Evolutionary conservation across 108 stramenopile species (phyloP).

Genomic region (Ochromonas danica): DNA sequence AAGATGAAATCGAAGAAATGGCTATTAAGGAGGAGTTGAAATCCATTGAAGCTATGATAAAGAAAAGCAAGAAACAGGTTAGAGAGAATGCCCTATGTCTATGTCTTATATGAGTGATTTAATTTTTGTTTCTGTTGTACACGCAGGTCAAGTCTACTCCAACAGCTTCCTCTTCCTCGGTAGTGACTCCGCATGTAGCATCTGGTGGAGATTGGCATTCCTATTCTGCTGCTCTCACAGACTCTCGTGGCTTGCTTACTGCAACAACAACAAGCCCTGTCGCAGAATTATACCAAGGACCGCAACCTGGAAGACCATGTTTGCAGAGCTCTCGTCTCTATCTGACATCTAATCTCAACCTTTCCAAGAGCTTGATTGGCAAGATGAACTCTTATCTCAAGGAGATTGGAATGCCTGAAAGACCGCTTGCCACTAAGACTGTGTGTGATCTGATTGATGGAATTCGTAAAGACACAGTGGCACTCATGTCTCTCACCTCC

Average conservation of each 20-base stretch:
- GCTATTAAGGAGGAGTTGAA: conserved; percentile 18
- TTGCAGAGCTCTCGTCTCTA: conserved; percentile 7
- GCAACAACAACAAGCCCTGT: too few species aligned
- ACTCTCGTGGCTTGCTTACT: too few species aligned
- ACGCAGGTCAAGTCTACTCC: too few species aligned
- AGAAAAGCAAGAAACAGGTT: conserved; percentile 27
- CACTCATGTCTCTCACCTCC: neutral
- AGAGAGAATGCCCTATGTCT: too few species aligned
- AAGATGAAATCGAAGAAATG: conserved; percentile 18
- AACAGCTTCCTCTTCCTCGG: too few species aligned
- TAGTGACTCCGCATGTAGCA: too few species aligned
- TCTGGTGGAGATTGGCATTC: too few species aligned
- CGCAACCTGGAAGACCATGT: conserved; percentile 22
- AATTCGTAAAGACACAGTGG: neutral
- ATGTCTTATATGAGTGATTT: too few species aligned
- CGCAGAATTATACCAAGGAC: too few species aligned
- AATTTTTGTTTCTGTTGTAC: too few species aligned
- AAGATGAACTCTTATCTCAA: conserved; percentile 6
- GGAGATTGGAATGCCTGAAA: conserved; percentile 13
- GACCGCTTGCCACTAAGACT: neutral
- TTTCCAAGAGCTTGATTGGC: neutral
- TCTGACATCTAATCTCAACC: neutral
- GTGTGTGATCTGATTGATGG: conserved; percentile 26
- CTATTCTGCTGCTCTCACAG: too few species aligned
- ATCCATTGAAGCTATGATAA: neutral